Evolutionary conservation across 2,329 filamentous ascomycete species (phyloP).

Genomic region (Colletotrichum neosansevieriae): DNA sequence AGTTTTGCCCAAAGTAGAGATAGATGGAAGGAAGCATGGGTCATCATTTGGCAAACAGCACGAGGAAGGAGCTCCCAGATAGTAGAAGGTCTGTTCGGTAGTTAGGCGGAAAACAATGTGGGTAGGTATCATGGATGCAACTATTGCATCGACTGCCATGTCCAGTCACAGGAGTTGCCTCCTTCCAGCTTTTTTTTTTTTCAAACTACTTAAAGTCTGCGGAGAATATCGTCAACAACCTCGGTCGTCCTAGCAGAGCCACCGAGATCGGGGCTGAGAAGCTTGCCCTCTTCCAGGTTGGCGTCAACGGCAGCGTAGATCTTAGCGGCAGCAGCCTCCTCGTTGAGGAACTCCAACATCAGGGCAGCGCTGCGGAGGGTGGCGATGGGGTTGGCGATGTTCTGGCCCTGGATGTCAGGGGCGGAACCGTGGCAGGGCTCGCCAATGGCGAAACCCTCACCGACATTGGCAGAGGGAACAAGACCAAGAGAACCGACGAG

Average conservation of each 20-base stretch:
- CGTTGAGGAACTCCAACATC: constrained; percentile 95
- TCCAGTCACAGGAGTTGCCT: constrained; percentile 21
- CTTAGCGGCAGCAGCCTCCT: constrained; percentile 86
- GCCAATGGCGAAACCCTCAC: constrained; percentile 93
- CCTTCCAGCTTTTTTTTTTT: not conserved
- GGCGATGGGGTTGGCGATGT: constrained; percentile 96
- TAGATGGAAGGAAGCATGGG: not conserved
- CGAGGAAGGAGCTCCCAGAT: not conserved
- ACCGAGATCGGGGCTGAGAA: constrained; percentile 90
- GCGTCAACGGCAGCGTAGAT: constrained; percentile 95
- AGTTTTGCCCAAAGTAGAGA: too few species aligned
- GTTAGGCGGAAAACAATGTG: constrained; percentile 13
- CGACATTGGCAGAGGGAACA: constrained; percentile 95
- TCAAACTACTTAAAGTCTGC: constrained; percentile 73
- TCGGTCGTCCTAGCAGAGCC: constrained; percentile 87
- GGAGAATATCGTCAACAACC: constrained; percentile 88
- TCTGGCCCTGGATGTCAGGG: constrained; percentile 92
- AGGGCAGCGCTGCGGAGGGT: constrained; percentile 90
- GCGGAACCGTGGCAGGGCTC: constrained; percentile 98
- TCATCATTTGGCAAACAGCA: not conserved
- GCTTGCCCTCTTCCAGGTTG: constrained; percentile 84
- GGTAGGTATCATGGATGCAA: constrained; percentile 33
- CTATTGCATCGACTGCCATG: constrained; percentile 28
- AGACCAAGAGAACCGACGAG: constrained; percentile 89
- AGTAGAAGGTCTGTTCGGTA: too few species aligned